Conservation (phyloP, 179 eudicot genomes). For the Beta macrorhiza region DNA sequence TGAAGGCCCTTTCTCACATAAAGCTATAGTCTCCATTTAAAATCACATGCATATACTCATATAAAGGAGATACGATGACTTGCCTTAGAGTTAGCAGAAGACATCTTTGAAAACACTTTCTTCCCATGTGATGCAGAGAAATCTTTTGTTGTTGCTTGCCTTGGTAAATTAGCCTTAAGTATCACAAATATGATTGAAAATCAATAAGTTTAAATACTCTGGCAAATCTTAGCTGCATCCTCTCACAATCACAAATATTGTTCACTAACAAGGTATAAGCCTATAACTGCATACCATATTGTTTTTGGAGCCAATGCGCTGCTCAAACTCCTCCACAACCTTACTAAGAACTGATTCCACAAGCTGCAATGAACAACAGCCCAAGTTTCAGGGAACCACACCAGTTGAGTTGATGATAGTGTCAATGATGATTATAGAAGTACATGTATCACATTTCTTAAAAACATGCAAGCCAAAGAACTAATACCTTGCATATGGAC, state of each 20-base stretch:
- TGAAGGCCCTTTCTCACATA: neutral
- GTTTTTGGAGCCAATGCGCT: conserved; percentile 58
- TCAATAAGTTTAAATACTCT: neutral
- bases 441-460: neutral
- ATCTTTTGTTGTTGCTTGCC: conserved; percentile 48
- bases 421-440: neutral
- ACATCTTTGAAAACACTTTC: conserved; percentile 39
- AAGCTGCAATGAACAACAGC: conserved; percentile 49
- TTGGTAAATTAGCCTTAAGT: conserved; percentile 39
- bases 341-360: conserved; percentile 82
- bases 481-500: neutral
- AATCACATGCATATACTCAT: neutral
- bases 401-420: neutral
- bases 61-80: conserved; percentile 17
- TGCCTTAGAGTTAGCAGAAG: conserved; percentile 52
- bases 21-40: neutral
- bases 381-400: conserved; percentile 13
- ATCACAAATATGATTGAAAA: conserved; percentile 6
- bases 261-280: neutral
- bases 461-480: neutral
- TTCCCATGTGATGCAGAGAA: conserved; percentile 40
- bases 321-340: conserved; percentile 93
- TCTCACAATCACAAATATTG: neutral
- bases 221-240: neutral
- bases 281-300: conserved; percentile 50